Evolutionary conservation across 148 eudicot genomes (phyloP).

Genomic region (Pharnaceum exiguum): DNA sequence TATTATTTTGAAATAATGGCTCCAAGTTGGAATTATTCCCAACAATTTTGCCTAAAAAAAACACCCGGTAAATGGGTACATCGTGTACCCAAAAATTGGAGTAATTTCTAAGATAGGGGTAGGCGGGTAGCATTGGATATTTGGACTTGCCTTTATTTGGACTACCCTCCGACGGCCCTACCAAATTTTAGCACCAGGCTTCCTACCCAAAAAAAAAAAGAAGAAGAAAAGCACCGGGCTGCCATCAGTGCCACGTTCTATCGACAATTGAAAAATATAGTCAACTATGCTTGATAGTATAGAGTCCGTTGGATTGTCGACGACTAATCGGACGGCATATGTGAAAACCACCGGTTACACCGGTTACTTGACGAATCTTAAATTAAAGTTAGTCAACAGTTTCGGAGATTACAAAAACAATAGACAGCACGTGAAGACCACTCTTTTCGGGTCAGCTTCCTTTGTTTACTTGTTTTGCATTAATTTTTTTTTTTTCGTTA

Average conservation of each 20-base stretch:
- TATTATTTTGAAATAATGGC: no score
- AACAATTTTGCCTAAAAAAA: no score
- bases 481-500: not conserved
- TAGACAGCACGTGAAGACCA: slow-evolving; percentile 20
- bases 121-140: no score
- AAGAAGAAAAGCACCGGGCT: no score
- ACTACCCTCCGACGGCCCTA: slow-evolving; percentile 12
- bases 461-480: not conserved
- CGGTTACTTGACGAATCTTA: not conserved
- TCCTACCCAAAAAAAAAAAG: no score
- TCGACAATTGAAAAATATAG: not conserved
- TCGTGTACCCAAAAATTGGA: no score
- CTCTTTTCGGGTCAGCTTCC: slow-evolving; percentile 1
- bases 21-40: no score
- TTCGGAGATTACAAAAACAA: slow-evolving; percentile 9
- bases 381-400: slow-evolving; percentile 19
- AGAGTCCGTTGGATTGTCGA: not conserved
- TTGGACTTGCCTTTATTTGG: no score
- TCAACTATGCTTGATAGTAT: slow-evolving; percentile 19
- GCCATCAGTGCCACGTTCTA: no score
- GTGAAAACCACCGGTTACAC: not conserved
- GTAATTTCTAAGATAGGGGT: no score
- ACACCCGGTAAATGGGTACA: no score
- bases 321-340: slow-evolving; percentile 5
- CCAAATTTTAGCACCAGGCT: no score